Conservation (phyloP, 495 filamentous ascomycete species). For the Penicillium samsonianum region DNA sequence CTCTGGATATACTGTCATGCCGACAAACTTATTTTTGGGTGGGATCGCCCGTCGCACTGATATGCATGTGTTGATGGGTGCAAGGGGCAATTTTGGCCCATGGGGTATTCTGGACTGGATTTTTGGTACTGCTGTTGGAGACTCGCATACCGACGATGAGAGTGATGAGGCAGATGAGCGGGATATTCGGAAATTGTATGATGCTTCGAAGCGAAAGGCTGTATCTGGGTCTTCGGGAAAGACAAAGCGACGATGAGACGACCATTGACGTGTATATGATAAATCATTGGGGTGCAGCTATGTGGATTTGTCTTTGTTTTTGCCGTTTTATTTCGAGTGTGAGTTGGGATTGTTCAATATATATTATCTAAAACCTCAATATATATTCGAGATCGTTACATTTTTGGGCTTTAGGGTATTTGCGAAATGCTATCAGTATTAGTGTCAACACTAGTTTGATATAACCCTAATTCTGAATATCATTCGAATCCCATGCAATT, state of each 20-base stretch:
- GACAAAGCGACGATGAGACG: neutral
- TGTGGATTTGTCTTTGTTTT: neutral
- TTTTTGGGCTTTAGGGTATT: neutral
- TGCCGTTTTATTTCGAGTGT: neutral
- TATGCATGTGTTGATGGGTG: slow-evolving; percentile 60
- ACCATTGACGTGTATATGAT: neutral
- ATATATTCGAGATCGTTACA: neutral
- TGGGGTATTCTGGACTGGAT: slow-evolving; percentile 80
- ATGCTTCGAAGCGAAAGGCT: slow-evolving; percentile 18
- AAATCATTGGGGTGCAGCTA: neutral
- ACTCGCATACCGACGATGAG: slow-evolving; percentile 48
- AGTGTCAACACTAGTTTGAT: neutral
- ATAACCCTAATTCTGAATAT: neutral
- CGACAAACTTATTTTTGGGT: slow-evolving; percentile 68
- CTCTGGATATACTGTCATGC: slow-evolving; percentile 75
- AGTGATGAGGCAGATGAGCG: slow-evolving; percentile 25
- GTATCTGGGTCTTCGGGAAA: neutral
- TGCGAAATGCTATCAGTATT: neutral
- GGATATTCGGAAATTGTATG: slow-evolving; percentile 22
- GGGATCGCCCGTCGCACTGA: slow-evolving; percentile 74
- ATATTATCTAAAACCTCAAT: neutral
- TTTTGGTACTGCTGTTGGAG: slow-evolving; percentile 64
- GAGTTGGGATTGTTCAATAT: neutral
- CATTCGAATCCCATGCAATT: neutral
- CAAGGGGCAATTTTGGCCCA: slow-evolving; percentile 72